Conservation (phyloP, 352 stramenopile species). For the Phytophthora syringae region DNA sequence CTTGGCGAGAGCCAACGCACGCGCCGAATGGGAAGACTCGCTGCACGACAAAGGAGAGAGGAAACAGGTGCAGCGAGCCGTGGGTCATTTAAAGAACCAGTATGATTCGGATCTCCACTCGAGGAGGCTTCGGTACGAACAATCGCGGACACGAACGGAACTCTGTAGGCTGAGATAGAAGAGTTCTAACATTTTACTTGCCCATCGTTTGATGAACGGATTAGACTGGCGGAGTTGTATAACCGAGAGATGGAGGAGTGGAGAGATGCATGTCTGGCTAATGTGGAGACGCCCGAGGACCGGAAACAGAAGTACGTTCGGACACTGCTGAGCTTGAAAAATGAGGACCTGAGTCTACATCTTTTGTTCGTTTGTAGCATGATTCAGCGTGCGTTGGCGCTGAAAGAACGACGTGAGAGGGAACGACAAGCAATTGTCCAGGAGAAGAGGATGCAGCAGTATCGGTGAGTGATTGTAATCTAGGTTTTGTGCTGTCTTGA, state of each 20-base stretch:
- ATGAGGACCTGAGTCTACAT: background rate
- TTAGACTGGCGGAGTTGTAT: conserved; percentile 73
- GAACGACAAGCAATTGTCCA: conserved; percentile 70
- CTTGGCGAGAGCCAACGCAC: conserved; percentile 53
- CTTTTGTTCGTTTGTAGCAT: conserved; percentile 44
- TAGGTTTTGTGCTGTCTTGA: background rate
- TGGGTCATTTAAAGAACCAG: conserved; percentile 71
- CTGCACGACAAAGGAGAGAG: conserved; percentile 60
- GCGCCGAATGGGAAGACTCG: conserved; percentile 77
- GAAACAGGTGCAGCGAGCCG: conserved; percentile 50
- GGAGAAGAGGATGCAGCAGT: conserved; percentile 80
- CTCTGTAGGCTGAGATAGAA: conserved; percentile 2
- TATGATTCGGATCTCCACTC: conserved; percentile 78
- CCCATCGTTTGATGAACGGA: background rate
- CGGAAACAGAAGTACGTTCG: conserved; percentile 72
- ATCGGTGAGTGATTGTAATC: conserved; percentile 47
- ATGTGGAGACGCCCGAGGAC: conserved; percentile 80
- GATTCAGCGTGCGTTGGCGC: conserved; percentile 75
- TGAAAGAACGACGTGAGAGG: conserved; percentile 70
- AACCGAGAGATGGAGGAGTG: conserved; percentile 82
- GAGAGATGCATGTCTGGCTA: conserved; percentile 66
- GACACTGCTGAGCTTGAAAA: background rate
- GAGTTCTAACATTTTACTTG: background rate
- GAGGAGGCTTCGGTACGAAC: conserved; percentile 48
- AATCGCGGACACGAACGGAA: background rate